phyloP scores from a whole-genome alignment of 768 basidiomycete genomes.

The Lyophyllum semitale region DNA sequence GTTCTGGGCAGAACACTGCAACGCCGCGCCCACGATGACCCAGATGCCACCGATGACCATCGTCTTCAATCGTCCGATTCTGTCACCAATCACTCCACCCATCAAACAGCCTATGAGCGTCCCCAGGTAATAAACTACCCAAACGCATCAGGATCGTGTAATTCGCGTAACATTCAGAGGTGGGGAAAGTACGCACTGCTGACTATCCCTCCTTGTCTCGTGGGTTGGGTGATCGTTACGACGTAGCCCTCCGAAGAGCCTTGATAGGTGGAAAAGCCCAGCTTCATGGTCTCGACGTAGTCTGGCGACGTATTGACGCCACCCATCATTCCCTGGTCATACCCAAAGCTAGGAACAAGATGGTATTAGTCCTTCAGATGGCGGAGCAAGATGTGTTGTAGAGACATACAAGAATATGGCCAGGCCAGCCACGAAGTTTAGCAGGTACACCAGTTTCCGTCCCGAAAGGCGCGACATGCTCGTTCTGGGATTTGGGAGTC shows the following conservation, averaged over 20 bases:
- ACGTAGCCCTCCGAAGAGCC: conserved; percentile 43
- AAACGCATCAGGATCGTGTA: background rate
- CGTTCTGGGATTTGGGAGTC: background rate
- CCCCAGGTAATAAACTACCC: conserved; percentile 41
- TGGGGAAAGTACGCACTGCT: conserved; percentile 29
- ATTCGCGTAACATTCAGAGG: background rate
- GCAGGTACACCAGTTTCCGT: conserved; percentile 24
- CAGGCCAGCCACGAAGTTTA: conserved; percentile 31
- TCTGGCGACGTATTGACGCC: conserved; percentile 48
- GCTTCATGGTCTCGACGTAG: conserved; percentile 40
- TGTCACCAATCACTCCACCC: conserved; percentile 42
- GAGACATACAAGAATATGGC: conserved; percentile 32
- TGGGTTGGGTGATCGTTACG: conserved; percentile 42
- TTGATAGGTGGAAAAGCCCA: conserved; percentile 40
- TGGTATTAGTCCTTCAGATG: background rate
- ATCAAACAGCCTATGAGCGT: conserved; percentile 41
- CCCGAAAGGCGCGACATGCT: conserved; percentile 17
- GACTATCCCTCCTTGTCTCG: conserved; percentile 46
- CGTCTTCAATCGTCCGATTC: conserved; percentile 39
- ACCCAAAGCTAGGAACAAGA: conserved; percentile 37
- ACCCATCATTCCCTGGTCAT: conserved; percentile 52
- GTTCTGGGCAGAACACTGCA: conserved; percentile 45
- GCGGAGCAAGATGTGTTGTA: background rate
- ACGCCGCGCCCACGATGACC: conserved; percentile 41
- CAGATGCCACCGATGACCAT: conserved; percentile 41